Conservation (phyloP, 768 basidiomycete genomes). For the Rhodotorula diobovata region DNA sequence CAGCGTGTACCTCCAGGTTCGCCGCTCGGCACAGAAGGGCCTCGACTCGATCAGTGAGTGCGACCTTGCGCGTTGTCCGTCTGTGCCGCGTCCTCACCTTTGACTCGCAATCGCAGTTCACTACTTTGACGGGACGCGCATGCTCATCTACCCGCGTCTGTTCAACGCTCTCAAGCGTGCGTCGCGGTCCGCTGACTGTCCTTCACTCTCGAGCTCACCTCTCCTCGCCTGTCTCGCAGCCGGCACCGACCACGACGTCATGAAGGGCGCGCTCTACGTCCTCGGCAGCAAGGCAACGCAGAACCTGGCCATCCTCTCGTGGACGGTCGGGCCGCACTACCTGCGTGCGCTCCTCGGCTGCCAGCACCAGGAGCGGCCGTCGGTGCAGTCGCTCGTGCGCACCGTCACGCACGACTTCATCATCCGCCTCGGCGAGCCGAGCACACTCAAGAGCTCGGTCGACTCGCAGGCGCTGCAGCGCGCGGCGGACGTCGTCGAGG, state of each 20-base stretch:
- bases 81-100: neutral
- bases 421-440: constrained; percentile 41
- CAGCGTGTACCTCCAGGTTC: constrained; percentile 45
- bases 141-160: constrained; percentile 47
- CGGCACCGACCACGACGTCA: constrained; percentile 76
- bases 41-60: constrained; percentile 53
- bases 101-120: constrained; percentile 32
- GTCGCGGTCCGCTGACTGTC: constrained; percentile 50
- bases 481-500: constrained; percentile 10
- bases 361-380: constrained; percentile 77
- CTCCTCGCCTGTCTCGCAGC: constrained; percentile 59
- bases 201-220: neutral
- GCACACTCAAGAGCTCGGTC: constrained; percentile 29
- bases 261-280: constrained; percentile 67
- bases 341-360: constrained; percentile 63
- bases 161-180: constrained; percentile 50
- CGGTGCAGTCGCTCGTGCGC: constrained; percentile 67
- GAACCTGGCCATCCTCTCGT: constrained; percentile 54
- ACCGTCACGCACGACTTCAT: constrained; percentile 52
- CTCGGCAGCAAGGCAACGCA: constrained; percentile 42
- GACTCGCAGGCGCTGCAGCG: constrained; percentile 15
- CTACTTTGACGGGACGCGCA: constrained; percentile 49
- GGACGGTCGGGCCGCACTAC: constrained; percentile 57
- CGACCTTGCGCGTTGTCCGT: neutral
- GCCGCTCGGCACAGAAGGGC: constrained; percentile 54